Conservation (phyloP, 192 early-diverging fungal species). For the Haplosporangium gracile region DNA sequence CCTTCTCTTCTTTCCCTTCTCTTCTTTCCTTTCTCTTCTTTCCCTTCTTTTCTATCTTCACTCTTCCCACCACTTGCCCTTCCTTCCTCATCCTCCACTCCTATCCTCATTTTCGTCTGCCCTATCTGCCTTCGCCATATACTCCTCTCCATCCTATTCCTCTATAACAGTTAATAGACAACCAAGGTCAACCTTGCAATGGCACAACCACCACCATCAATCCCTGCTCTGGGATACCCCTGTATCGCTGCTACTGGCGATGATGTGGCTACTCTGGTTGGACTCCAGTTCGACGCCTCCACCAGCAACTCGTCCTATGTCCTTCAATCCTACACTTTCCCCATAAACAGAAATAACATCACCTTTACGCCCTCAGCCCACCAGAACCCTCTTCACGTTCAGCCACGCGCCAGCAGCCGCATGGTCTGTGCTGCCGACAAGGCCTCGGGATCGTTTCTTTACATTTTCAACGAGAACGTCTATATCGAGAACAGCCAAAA, state of each 20-base stretch:
- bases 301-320: constrained; percentile 9
- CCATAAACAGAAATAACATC: not conserved
- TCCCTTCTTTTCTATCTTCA: no score
- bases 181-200: not conserved
- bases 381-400: not conserved
- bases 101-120: not conserved
- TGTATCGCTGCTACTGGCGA: constrained; percentile 27
- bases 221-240: constrained; percentile 48
- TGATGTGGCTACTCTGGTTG: constrained; percentile 21
- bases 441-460: constrained; percentile 29
- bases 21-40: not conserved
- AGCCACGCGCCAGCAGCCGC: constrained; percentile 16
- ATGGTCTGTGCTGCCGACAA: constrained; percentile 41
- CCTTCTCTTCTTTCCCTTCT: not conserved
- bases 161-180: not conserved
- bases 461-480: constrained; percentile 47
- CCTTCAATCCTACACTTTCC: constrained; percentile 38
- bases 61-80: not conserved
- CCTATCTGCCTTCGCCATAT: not conserved
- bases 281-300: constrained; percentile 22
- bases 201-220: constrained; percentile 2
- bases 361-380: not conserved
- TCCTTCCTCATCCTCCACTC: not conserved
- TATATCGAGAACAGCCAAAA: constrained; percentile 29
- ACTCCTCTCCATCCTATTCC: not conserved